Base-by-base conservation (phyloP, 2,329 filamentous ascomycete genomes). In the Trichophyton simii region DNA sequence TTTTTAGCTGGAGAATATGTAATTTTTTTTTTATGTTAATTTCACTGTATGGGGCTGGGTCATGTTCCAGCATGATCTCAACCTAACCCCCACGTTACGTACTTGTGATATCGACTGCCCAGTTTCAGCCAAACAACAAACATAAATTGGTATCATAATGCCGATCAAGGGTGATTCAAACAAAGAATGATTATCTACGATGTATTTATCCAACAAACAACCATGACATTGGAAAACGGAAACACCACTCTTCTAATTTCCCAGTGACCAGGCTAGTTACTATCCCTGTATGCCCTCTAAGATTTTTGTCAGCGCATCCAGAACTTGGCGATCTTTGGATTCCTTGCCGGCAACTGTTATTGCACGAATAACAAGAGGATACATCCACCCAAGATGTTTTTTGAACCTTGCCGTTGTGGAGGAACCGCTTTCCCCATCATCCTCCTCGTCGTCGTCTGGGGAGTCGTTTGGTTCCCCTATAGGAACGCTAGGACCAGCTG, bases 321-420 rank as follows among this genome's bases (percentile, higher is more conserved):
- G 65, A 20, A 76, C 68, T 46, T 70, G 67, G 11, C 72, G 71
- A 65, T 74, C 71, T 62, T 74, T 72, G 8, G 67, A 69, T 62
- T 75, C 73, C 63, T 72, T 75, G 7, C 74, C 73, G 13, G 74
- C 73, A 34, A 76, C 70, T 60, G 72, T 71, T 18, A 76, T 68
- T 4, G 58, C 69, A 60, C 70, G 68, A 59, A 74, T 73, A 60
- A 75, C 67, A 82, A 97, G 76, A 6, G 90, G 88, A 72, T 95
- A 96, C 64, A 99, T 73, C 69, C 87, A 81, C 65, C 89, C 79
- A 36, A 97, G 75, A 74, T 97, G 91, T 70, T 87, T 90, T 69
- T 84, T 84, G 13, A 76, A 77, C 63, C 82, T 61, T 20, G 63
- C 38, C 13, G 13, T 20, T 36, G 52, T 36, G 31, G 31, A 31